Conservation (phyloP, 257 asterid genomes). For the Capsicum pubescens region DNA sequence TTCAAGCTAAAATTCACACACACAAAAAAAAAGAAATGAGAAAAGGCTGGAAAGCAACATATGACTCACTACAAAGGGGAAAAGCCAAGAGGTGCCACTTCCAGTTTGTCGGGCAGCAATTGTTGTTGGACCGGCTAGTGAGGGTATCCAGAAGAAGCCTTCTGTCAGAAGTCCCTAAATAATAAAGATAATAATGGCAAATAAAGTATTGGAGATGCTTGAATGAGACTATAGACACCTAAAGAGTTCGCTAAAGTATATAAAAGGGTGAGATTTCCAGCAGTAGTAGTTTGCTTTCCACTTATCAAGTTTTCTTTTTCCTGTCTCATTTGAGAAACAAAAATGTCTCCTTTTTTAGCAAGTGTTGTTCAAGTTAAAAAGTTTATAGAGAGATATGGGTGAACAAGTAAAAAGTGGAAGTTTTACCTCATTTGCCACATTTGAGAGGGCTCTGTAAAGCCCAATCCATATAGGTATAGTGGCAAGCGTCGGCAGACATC, state of each 20-base stretch:
- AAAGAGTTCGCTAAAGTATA: neutral
- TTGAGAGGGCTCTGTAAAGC: slow-evolving; percentile 96
- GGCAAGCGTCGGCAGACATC: slow-evolving; percentile 98
- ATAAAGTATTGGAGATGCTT: neutral
- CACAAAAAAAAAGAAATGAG: neutral
- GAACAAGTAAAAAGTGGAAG: slow-evolving; percentile 22
- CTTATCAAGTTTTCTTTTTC: neutral
- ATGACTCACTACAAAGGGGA: slow-evolving; percentile 84
- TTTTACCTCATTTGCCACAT: slow-evolving; percentile 94
- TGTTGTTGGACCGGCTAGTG: slow-evolving; percentile 94
- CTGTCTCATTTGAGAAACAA: neutral
- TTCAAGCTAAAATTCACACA: neutral
- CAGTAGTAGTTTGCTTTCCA: neutral
- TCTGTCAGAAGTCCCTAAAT: slow-evolving; percentile 90
- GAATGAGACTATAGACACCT: slow-evolving; percentile 1
- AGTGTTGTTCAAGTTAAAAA: neutral
- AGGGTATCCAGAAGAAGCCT: slow-evolving; percentile 99
- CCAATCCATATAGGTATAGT: slow-evolving; percentile 99
- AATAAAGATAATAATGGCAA: neutral
- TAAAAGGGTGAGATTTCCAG: slow-evolving; percentile 14
- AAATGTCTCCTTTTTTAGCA: neutral
- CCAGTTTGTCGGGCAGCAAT: slow-evolving; percentile 91
- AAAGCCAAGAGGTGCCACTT: slow-evolving; percentile 94
- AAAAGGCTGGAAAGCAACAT: slow-evolving; percentile 32
- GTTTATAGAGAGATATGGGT: neutral